Evolutionary conservation across 2,329 filamentous ascomycete species (phyloP).

Genomic region (Alternaria brassicae): DNA sequence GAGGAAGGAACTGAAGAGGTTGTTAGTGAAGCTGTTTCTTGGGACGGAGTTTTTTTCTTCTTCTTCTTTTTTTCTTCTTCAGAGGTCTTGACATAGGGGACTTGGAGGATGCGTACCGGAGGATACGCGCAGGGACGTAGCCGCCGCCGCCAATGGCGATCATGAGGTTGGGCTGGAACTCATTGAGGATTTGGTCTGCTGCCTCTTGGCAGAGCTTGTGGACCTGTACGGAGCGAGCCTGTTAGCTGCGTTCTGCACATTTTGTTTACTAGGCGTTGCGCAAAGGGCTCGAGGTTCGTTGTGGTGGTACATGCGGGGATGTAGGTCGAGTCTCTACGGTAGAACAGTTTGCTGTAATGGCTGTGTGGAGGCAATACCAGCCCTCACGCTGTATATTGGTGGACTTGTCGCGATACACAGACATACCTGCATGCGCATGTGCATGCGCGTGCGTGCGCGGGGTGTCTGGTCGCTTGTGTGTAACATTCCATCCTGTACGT

Average conservation of each 20-base stretch:
- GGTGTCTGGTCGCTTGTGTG: slow-evolving; percentile 16
- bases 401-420: neutral
- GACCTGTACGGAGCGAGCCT: slow-evolving; percentile 64
- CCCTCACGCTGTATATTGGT: neutral
- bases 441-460: slow-evolving; percentile 7
- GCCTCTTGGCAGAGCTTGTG: slow-evolving; percentile 96
- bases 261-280: neutral
- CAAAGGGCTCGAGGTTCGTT: neutral
- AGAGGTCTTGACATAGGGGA: neutral
- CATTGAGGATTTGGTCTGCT: slow-evolving; percentile 79
- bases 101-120: slow-evolving; percentile 64
- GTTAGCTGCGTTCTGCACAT: slow-evolving; percentile 13
- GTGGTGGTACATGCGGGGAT: neutral
- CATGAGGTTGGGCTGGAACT: slow-evolving; percentile 93
- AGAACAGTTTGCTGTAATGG: neutral
- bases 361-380: neutral
- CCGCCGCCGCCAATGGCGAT: slow-evolving; percentile 98
- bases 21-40: neutral
- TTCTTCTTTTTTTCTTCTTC: too few relatives aligned
- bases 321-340: neutral
- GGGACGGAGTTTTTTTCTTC: too few relatives aligned
- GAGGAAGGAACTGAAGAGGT: slow-evolving; percentile 74
- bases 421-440: too few relatives aligned
- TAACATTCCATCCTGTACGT: slow-evolving; percentile 26
- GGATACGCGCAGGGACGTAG: slow-evolving; percentile 94